phyloP scores from a whole-genome alignment of 495 filamentous ascomycete species.

The Penicillium subrubescens region DNA sequence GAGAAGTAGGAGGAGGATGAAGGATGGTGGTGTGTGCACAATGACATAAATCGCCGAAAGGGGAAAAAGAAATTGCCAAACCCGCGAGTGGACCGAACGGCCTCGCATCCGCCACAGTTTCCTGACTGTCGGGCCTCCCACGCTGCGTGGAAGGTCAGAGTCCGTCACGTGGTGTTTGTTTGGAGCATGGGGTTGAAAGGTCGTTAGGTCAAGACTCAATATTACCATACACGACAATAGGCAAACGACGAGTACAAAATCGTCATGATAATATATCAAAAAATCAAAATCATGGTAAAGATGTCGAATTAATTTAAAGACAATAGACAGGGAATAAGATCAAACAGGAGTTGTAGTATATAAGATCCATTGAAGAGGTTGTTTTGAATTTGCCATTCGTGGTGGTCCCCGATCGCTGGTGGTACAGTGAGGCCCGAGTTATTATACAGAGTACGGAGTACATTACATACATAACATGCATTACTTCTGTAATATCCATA shows the following conservation, averaged over 20 bases:
- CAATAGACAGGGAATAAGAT: neutral
- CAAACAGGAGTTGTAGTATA: neutral
- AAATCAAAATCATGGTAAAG: neutral
- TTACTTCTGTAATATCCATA: neutral
- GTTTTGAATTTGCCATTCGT: constrained; percentile 4
- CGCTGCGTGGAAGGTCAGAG: constrained; percentile 34
- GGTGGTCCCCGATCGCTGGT: neutral
- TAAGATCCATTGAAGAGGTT: neutral
- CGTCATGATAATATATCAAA: neutral
- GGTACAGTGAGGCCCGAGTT: neutral
- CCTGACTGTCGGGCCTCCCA: constrained; percentile 45
- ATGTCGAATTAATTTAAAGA: neutral
- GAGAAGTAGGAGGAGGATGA: neutral
- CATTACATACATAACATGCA: neutral
- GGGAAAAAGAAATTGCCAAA: constrained; percentile 5
- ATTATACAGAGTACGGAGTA: neutral
- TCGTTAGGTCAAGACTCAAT: neutral
- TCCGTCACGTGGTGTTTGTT: constrained; percentile 17
- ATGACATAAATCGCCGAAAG: neutral
- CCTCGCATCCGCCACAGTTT: constrained; percentile 44
- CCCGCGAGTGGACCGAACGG: constrained; percentile 43
- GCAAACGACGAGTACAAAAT: neutral
- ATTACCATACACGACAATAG: neutral
- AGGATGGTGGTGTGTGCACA: neutral
- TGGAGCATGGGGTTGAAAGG: neutral